phyloP scores from a whole-genome alignment of 331 rosid genomes.

The Telfairia occidentalis region DNA sequence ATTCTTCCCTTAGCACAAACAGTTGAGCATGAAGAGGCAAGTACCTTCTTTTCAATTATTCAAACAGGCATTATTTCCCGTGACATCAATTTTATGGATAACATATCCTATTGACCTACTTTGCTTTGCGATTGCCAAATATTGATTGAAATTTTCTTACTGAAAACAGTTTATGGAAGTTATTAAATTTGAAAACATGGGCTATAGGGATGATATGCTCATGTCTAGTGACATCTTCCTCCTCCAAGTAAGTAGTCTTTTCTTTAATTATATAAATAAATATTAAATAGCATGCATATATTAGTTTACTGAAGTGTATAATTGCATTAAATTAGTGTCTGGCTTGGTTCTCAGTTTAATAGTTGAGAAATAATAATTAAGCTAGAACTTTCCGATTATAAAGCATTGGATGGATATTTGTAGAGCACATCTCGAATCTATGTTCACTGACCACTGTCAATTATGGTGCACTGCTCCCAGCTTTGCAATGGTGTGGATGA shows the following conservation, averaged over 20 bases:
- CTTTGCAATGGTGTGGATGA: conserved; percentile 95
- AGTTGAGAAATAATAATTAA: not conserved
- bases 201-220: conserved; percentile 18
- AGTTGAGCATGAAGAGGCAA: conserved; percentile 93
- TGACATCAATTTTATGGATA: not conserved
- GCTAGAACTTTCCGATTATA: not conserved
- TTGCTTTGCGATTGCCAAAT: not conserved
- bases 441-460: conserved; percentile 7
- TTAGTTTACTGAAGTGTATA: not conserved
- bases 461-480: conserved; percentile 34
- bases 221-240: conserved; percentile 19
- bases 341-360: not conserved
- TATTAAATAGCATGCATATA: not conserved
- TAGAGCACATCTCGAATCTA: not conserved
- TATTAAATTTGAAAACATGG: conserved; percentile 14
- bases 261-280: not conserved
- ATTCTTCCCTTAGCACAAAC: conserved; percentile 96
- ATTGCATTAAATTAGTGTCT: not conserved
- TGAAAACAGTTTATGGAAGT: conserved; percentile 18
- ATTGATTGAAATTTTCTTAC: not conserved
- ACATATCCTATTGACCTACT: not conserved
- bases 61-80: not conserved
- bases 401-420: not conserved
- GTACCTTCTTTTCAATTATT: conserved; percentile 1
- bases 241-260: conserved; percentile 15